phyloP scores from a whole-genome alignment of 495 filamentous ascomycete species.

The Daldinia loculata region DNA sequence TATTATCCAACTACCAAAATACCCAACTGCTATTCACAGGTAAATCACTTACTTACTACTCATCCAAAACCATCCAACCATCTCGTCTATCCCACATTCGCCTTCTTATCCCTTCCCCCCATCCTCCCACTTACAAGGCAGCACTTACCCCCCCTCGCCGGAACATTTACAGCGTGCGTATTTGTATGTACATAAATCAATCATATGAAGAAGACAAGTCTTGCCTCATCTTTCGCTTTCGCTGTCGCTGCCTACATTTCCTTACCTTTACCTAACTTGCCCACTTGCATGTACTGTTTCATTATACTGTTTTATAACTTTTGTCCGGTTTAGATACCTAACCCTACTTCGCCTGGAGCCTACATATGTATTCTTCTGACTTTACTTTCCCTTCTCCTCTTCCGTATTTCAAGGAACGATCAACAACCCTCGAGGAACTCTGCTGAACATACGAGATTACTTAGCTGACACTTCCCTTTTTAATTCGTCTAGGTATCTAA shows the following conservation, averaged over 20 bases:
- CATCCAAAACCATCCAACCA: neutral
- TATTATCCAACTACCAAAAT: neutral
- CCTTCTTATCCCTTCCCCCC: neutral
- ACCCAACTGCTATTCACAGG: no score
- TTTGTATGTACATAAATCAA: neutral
- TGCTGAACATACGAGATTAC: neutral
- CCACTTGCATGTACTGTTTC: neutral
- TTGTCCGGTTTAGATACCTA: conserved; percentile 15
- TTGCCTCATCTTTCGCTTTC: conserved; percentile 2
- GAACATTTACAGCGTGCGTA: neutral
- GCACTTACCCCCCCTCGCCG: neutral
- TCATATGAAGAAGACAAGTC: neutral
- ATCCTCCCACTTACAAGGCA: neutral
- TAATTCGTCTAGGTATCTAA: conserved; percentile 14
- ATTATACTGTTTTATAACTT: conserved; percentile 1
- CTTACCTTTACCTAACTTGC: neutral
- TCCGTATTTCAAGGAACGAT: neutral
- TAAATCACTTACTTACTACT: neutral
- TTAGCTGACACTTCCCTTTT: conserved; percentile 15
- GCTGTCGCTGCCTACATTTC: neutral
- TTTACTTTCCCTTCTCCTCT: neutral
- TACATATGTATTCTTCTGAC: neutral
- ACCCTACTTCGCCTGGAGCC: conserved; percentile 4
- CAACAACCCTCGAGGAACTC: conserved; percentile 3
- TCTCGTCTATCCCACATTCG: neutral